Percentiles rank a stretch among this genome's conserved stretches.
These are phyloP conservation scores for Penicillium canescens DNA, from an alignment of 495 filamentous ascomycete species.

Conservation along the genomic window DNA sequence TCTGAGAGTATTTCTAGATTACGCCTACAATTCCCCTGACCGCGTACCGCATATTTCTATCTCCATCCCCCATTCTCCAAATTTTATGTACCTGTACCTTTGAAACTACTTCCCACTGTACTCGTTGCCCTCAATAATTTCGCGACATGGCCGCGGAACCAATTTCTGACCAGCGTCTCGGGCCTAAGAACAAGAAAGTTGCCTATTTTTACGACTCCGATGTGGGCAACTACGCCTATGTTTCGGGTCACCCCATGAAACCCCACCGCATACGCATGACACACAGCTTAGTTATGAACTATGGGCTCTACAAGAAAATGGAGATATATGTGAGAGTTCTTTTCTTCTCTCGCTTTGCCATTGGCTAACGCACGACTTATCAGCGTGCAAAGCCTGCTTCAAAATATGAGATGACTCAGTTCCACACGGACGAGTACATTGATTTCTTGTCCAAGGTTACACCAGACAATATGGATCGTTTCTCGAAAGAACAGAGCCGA, in stretches of 20 bases:
- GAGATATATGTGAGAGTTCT: conserved; percentile 85
- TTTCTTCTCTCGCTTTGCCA: too few species aligned
- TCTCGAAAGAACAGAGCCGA: conserved; percentile 87
- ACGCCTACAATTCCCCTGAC: conserved; percentile 13
- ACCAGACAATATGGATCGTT: conserved; percentile 97
- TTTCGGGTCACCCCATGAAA: conserved; percentile 99
- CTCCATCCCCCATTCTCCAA: conserved; percentile 7
- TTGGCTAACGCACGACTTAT: conserved; percentile 27
- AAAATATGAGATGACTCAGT: conserved; percentile 97
- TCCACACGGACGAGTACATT: conserved; percentile 99
- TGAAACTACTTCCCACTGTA: not conserved
- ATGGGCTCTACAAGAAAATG: conserved; percentile 96
- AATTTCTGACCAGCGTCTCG: conserved; percentile 45
- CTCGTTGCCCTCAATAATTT: conserved; percentile 3
- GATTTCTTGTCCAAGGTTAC: conserved; percentile 96
- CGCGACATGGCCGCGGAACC: conserved; percentile 46
- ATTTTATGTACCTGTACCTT: conserved; percentile 10
- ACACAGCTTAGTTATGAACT: conserved; percentile 98
- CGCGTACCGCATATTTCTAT: conserved; percentile 18
- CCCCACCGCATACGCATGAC: conserved; percentile 96
- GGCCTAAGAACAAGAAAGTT: conserved; percentile 67
- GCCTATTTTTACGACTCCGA: conserved; percentile 98
- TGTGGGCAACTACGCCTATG: conserved; percentile 97
- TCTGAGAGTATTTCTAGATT: conserved; percentile 7
- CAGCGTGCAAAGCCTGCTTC: conserved; percentile 97